A percentile compares a stretch with the other conserved stretches of the same genome.
phyloP scores from a whole-genome alignment of 495 filamentous ascomycete genomes.

The Hyaloscypha finlandica region DNA sequence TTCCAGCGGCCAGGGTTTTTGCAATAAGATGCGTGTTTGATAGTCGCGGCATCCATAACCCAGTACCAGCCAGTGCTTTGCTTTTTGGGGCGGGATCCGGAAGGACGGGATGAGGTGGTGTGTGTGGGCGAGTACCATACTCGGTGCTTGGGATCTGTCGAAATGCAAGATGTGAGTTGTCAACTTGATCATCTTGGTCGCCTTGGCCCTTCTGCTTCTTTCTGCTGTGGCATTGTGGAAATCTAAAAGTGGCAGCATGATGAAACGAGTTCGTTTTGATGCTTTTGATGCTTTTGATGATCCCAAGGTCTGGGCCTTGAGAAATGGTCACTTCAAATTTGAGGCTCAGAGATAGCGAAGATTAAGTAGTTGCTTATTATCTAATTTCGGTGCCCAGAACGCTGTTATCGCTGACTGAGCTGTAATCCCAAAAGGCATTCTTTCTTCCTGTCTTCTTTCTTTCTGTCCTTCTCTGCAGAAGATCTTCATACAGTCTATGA shows the following conservation, averaged over 20 bases:
- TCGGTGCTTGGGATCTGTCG: neutral
- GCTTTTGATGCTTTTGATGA: constrained; percentile 13
- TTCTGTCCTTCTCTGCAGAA: constrained; percentile 29
- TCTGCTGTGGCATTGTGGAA: neutral
- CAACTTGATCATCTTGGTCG: no score
- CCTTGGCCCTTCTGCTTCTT: neutral
- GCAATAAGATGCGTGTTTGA: no score
- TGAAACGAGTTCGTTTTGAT: constrained; percentile 12
- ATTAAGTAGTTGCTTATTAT: constrained; percentile 19
- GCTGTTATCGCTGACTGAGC: constrained; percentile 7
- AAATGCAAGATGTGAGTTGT: neutral
- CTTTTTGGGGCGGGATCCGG: no score
- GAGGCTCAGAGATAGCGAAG: neutral
- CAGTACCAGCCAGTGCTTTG: no score
- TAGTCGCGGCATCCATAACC: no score
- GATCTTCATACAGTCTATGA: constrained; percentile 28
- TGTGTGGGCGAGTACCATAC: neutral
- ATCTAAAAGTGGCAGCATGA: neutral
- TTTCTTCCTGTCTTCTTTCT: constrained; percentile 3
- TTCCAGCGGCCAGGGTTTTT: no score
- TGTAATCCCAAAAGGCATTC: neutral
- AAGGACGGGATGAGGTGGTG: no score
- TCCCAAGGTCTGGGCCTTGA: neutral
- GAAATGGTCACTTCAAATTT: neutral
- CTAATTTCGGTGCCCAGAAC: constrained; percentile 8